Percentiles rank a stretch among this genome's conserved stretches.
Evolutionary conservation across 306 rosid species (phyloP).

Genomic region (Begonia fuchsioides): DNA sequence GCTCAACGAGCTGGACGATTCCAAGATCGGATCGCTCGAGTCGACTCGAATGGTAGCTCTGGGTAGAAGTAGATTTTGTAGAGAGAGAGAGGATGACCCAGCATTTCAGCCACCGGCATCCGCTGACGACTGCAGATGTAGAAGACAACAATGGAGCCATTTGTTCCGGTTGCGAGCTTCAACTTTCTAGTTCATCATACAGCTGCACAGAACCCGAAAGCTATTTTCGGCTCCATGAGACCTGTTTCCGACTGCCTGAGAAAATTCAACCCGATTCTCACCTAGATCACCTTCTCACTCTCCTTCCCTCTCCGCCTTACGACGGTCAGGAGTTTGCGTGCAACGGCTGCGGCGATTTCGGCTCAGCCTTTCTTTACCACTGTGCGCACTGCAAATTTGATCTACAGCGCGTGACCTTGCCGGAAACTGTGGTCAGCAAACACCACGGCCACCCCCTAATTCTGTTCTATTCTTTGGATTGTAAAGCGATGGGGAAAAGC

Average conservation of each 20-base stretch:
- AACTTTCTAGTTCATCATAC: constrained; percentile 2
- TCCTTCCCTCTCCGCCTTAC: constrained; percentile 9
- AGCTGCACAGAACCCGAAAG: constrained; percentile 8
- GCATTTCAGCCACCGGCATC: constrained; percentile 16
- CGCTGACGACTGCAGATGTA: neutral
- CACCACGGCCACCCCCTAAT: constrained; percentile 5
- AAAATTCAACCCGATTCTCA: constrained; percentile 13
- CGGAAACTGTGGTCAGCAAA: neutral
- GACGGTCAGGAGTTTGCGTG: constrained; percentile 6
- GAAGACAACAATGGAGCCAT: constrained; percentile 1
- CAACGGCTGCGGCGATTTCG: constrained; percentile 6
- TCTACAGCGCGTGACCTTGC: constrained; percentile 8
- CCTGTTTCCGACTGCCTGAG: constrained; percentile 10
- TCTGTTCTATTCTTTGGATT: neutral
- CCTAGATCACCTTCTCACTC: constrained; percentile 9
- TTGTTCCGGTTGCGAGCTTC: constrained; percentile 10
- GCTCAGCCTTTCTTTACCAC: constrained; percentile 9
- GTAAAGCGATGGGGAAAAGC: neutral
- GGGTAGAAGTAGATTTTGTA: too few species aligned
- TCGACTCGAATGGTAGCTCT: too few species aligned
- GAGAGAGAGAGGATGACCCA: constrained; percentile 1
- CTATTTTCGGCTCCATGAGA: constrained; percentile 10
- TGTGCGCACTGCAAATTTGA: constrained; percentile 11
- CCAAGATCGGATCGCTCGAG: too few species aligned
- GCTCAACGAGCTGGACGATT: too few species aligned